Base-by-base conservation (phyloP, 306 rosid species). In the Adenanthera pavonina region DNA sequence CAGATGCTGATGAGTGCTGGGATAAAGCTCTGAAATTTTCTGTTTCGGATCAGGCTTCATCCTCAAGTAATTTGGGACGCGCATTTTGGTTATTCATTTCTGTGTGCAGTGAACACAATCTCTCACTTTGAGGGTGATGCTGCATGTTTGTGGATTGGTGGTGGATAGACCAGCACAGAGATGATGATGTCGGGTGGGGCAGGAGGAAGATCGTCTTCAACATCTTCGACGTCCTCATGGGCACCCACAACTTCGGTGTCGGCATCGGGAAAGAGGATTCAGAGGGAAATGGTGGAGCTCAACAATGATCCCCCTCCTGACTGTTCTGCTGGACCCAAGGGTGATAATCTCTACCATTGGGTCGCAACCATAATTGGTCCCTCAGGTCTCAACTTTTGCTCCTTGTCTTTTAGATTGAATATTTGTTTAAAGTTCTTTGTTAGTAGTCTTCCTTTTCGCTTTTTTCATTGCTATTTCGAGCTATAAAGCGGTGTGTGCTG, bases 301-400 rank as follows among this genome's bases (percentile, higher is more conserved):
- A 87, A 90, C 89, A 72, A 57, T 59, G 94, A 92, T 60, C 94
- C 97, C 54, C 97, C 98, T 84, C 89, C 92, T 8, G 81, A 88
- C 48, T 95, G 92, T 86, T 91, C 94, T 36, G 98, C 97, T 36
- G 97, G 98, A 5, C 97, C 98, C 30, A 95, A 92, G 85, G 98
- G 98, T 16, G 98, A 95, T 84, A 95, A 95, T 76, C 94, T 95
- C 77, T 95, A 92, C 77, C 92, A 95, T 71, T 95, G 98, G 97
- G 85, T 95, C 53, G 98, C 97, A n/a, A 90, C 97, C 59, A 77
- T 95, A 51, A 84, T 91, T 13, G 99, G 99, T 2, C 87, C 97
- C 75, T 75, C 92, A 67, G 97, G 98, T 92, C 9, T 60, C 14
- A 13, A 17, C 20, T 16, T 33, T 62, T 47, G 20, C 64, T 53